Base-by-base conservation (phyloP, 1,284 basidiomycete species). In the Apiotrichum brassicae region DNA sequence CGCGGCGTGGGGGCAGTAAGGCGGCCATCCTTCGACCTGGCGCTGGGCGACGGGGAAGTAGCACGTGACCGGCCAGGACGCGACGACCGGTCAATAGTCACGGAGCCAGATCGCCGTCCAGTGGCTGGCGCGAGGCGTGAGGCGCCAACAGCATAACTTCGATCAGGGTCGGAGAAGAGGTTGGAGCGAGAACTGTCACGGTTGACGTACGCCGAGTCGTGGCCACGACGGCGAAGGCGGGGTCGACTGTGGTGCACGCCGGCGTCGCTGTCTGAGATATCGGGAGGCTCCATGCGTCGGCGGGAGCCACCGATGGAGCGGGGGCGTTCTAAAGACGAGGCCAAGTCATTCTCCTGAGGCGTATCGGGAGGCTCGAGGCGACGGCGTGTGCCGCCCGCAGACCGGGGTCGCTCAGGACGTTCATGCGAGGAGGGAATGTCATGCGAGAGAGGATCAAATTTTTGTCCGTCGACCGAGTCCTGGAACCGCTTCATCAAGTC, bases 71-170 rank as follows among this genome's bases (percentile, higher is more conserved):
- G 35, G 2, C 20, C 9, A 6, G 26, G 4, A 11, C 30, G 23
- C 0, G 33, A 26, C 20, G 36, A 25, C 3, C 26, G 20, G 13
- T 41, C 46, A 9, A 23, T 26, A 13, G 40, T 32, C 4, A 20
- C 20, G 3, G 43, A 24, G 22, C 19, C 11, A 14, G 22, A 16
- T 1, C 23, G 43, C 22, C 34, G 18, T n/a, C 9, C n/a, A 5
- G 20, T 24, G 26, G 16, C 12, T 25, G 43, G 37, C 20, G 40
- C 38, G 2, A 33, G 36, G 1, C 71, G 57, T 1, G 71, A 66
- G 6, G 89, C 82, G 61, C 89, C 90, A n/a, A 83, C 85, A 3
- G 89, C 88, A 69, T 92, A 92, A 47, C 89, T 82, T 51, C 85
- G 81, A 69, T 92, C 89, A 40, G 87, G 88, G 66, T 93, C 90